Evolutionary conservation across 768 basidiomycete genomes (phyloP).

Genomic region (Mycena rosella): DNA sequence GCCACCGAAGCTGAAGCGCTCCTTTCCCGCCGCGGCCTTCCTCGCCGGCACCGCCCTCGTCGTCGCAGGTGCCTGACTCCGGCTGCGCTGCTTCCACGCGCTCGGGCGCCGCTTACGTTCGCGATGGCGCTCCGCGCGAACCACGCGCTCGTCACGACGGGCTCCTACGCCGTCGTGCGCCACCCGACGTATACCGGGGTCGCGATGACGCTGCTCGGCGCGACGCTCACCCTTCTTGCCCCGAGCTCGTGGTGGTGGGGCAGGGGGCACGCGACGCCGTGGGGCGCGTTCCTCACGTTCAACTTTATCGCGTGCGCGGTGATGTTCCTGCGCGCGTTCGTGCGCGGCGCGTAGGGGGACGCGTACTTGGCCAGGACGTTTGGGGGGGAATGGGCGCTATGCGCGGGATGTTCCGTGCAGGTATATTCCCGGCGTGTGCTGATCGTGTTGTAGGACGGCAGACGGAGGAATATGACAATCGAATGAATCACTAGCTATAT

Average conservation of each 20-base stretch:
- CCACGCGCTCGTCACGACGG: constrained; percentile 41
- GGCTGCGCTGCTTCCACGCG: constrained; percentile 10
- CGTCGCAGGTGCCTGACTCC: background rate
- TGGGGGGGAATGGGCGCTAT: background rate
- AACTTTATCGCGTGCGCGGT: constrained; percentile 51
- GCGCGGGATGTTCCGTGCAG: background rate
- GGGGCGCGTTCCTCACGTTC: constrained; percentile 65
- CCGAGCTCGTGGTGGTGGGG: background rate
- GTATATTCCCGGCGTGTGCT: background rate
- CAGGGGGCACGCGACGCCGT: background rate
- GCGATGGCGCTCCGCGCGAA: constrained; percentile 10
- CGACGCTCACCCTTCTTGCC: background rate
- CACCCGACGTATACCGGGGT: constrained; percentile 48
- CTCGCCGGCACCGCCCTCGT: background rate
- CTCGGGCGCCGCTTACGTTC: constrained; percentile 21
- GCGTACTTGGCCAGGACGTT: background rate
- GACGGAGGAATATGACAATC: too few species aligned
- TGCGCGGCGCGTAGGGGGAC: background rate
- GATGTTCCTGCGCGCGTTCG: background rate
- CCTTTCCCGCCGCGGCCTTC: constrained; percentile 35
- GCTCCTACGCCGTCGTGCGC: constrained; percentile 48
- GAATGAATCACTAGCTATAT: too few species aligned
- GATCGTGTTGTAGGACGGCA: too few species aligned
- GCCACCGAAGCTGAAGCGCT: too few species aligned
- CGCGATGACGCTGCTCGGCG: background rate